Base-by-base conservation (phyloP, 108 stramenopile genomes). In the Cyclostephanos invisitatus region DNA sequence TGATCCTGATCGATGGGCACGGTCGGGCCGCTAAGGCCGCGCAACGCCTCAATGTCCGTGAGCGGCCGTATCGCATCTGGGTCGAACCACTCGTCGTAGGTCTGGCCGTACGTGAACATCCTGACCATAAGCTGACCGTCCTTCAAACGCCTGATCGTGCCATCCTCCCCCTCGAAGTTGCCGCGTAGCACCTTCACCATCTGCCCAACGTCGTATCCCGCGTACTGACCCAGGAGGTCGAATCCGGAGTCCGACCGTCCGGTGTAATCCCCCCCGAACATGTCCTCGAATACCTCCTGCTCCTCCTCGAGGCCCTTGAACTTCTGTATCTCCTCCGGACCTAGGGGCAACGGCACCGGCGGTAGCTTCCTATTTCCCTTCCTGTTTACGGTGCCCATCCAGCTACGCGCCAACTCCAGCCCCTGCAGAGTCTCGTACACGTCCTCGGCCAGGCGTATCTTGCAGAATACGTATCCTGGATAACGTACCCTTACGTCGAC, bases 401-500 rank as follows among this genome's bases (percentile, higher is more conserved):
- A 93, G 59, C 87, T 89, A 20, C 92, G 80, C 27, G 84, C 84
- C 59, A 89, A 67, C 64, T 89, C 89, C 62, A 93, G 62, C 24
- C 73, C 73, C 76, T 90, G 89, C 67, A 94, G 77, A 12, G 87
- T 76, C 42, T 89, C 88, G 55, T 91, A 91, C 5, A 84, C 86
- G 49, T 88, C 86, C 35, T 73, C 74, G 35, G 77, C 80, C 14
- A 90, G 55, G 27, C 87, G 75, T 14, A 94, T 80, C 67, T 91
- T 94, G 57, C 83, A 91, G 76, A 92, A 94, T 44, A 91, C 84
- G 61, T 91, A 92, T 22, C 93, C 93, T n/a, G 80, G 89, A 75
- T 89, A 91, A 12, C 83, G 87, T 40, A 91, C 91, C 64, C 88
- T 91, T 48, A 84, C 81, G 42, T 92, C 90, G 15, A 84, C 85